Conservation (phyloP, 1,284 basidiomycete genomes). For the Farysia itapuensis region DNA sequence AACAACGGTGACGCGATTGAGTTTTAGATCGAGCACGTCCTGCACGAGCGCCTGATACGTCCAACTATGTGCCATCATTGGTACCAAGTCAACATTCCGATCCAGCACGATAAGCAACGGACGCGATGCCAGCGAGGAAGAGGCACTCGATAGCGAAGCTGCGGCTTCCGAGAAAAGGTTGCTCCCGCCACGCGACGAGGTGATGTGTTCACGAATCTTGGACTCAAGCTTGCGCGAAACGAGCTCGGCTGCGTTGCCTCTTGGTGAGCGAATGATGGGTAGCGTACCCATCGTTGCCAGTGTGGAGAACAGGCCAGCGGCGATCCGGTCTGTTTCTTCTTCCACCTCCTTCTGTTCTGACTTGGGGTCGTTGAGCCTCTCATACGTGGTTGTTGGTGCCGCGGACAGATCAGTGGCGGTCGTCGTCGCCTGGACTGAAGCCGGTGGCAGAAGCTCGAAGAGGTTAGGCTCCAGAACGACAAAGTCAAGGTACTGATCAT, state of each 20-base stretch:
- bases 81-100: slow-evolving; percentile 90
- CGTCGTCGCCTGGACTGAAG: slow-evolving; percentile 26
- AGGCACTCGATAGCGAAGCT: neutral
- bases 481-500: slow-evolving; percentile 87
- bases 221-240: slow-evolving; percentile 91
- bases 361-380: slow-evolving; percentile 86
- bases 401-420: neutral
- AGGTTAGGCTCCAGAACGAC: slow-evolving; percentile 90
- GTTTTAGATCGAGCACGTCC: slow-evolving; percentile 93
- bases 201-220: slow-evolving; percentile 87
- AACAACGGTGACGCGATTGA: slow-evolving; percentile 85
- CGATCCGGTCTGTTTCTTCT: slow-evolving; percentile 87
- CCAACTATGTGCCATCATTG: slow-evolving; percentile 96
- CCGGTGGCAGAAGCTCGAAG: slow-evolving; percentile 78
- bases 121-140: slow-evolving; percentile 31
- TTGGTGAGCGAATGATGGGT: slow-evolving; percentile 90
- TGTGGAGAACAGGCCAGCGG: slow-evolving; percentile 86
- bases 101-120: slow-evolving; percentile 83
- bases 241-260: slow-evolving; percentile 98
- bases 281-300: slow-evolving; percentile 89
- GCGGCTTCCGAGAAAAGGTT: slow-evolving; percentile 58
- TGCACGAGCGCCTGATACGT: slow-evolving; percentile 98
- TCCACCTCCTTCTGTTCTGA: slow-evolving; percentile 90
- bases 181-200: slow-evolving; percentile 66
- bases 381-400: slow-evolving; percentile 66